Conservation (phyloP, 108 stramenopile species). For the Discostella stelligeroides region DNA sequence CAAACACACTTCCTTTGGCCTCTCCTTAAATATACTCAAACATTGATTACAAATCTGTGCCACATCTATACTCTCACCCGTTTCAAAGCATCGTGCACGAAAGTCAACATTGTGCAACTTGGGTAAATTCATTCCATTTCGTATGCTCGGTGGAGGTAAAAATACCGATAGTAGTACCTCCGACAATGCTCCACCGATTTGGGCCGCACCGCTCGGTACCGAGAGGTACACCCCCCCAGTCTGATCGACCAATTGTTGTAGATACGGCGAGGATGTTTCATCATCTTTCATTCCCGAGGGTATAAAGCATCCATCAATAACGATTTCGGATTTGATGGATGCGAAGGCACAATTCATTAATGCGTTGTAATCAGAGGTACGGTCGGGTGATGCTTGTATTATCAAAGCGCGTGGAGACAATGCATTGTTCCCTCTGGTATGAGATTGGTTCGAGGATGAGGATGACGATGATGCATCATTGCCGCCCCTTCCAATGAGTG, state of each 20-base stretch:
- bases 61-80: constrained; percentile 72
- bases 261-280: constrained; percentile 56
- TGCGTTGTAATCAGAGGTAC: constrained; percentile 86
- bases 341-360: constrained; percentile 92
- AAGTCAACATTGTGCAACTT: constrained; percentile 82
- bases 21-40: constrained; percentile 75
- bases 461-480: constrained; percentile 20
- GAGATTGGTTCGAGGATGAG: constrained; percentile 14
- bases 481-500: constrained; percentile 51
- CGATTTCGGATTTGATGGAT: constrained; percentile 65
- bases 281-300: constrained; percentile 34
- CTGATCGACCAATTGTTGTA: constrained; percentile 84
- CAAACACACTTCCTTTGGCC: constrained; percentile 62
- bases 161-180: constrained; percentile 79
- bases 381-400: constrained; percentile 85
- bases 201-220: constrained; percentile 66
- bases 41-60: constrained; percentile 86
- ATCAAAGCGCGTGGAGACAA: constrained; percentile 74
- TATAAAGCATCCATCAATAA: constrained; percentile 84
- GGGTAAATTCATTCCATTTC: constrained; percentile 66
- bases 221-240: constrained; percentile 61
- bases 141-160: constrained; percentile 60
- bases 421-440: constrained; percentile 5
- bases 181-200: constrained; percentile 76
- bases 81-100: constrained; percentile 83